Evolutionary conservation across 768 basidiomycete genomes (phyloP), one percentile per base, ranked within the genome.

Genomic region (Kockovaella imperatae): DNA sequence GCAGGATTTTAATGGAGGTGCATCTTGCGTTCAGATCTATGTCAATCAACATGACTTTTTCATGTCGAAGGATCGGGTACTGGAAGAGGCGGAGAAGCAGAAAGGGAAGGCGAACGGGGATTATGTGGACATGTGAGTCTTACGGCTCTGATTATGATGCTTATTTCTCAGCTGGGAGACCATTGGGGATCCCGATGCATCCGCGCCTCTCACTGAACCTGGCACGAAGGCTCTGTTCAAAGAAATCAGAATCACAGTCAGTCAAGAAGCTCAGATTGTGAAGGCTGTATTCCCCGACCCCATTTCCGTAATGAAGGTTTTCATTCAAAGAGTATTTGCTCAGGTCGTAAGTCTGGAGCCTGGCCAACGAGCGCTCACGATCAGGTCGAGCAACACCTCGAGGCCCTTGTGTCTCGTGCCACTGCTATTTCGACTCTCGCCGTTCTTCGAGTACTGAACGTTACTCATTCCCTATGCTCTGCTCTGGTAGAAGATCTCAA

Each of bases 21-120:
- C 86, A 35, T 93, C 90, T 0, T 97, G 95, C 64, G 86, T 99
- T 4, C 91, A 96, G 71, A 87, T 97, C 11, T 99, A 97, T 62
- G 95, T 99, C 47, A 99, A 97, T 62, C 95, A 99, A 67, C 95
- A 99, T 60, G 95, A 97, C 68, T 99, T 99, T 76, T 99, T 99
- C 77, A 96, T 97, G 69, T 74, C 74, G 14, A 75, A 75, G 49
- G 91, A 91, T 67, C 80, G 87, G 45, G 81, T 87, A 31, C 35
- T 70, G 26, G 81, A 84, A 29, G 71, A 75, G 35, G 71, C 69
- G 79, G 26, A 82, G 83, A 59, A 75, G 75, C 66, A 25, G 25
- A 28, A 5, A 14, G 40, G 10, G 21, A 20, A 32, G 45, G 68
- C 50, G 43, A 50, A 46, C 45, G 58, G 32, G 1, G 56, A 50